Base-by-base conservation (phyloP, 2,329 filamentous ascomycete genomes). In the Calycina herbarum region DNA sequence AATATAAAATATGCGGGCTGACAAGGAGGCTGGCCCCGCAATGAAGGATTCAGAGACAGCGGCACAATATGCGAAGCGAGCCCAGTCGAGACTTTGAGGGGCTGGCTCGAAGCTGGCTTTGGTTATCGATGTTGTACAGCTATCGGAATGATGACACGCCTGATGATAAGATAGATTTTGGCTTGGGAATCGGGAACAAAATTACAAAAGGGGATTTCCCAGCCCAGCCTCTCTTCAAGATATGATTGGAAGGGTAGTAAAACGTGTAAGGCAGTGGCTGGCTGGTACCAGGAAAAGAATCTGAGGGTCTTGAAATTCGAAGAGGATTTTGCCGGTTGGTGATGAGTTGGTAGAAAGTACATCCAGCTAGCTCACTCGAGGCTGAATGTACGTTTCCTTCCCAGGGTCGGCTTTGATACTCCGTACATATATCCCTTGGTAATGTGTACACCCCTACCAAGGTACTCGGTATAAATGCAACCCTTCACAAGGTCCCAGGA, bases 61-160 rank as follows among this genome's bases (percentile, higher is more conserved):
- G 35, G 38, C 38, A 40, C 38, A 40, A 40, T 11, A 40, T 13
- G 35, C 35, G 35, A 54, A 54, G 48, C 48, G 48, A 54, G 48
- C 48, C 13, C 38, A 40, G 13, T 17, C 38, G 38, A 15, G 38
- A 17, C 38, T 40, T 40, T 40, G 13, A 40, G 38, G 27, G 27
- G 48, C n/a, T 27, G 48, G 11, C 13, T 40, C 13, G 38, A 54
- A 11, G n/a, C n/a, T 27, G 48, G 11, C 38, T 15, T 40, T 2
- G 57, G 48, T 59, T 64, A 64, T 57, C 57, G 62, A 64, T 59
- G 62, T 64, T 51, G 57, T 51, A 64, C 62, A 60, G 57, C 42
- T 64, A 64, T 56, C 42, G n/a, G 31, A 13, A 20, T 24, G 42
- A 48, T 54, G 11, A 5, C 20, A 54, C 24, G 4, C 20, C 10